Percentiles rank a stretch among this genome's conserved stretches.
phyloP scores from a whole-genome alignment of 441 rosid genomes.

The Brassica hybrid region DNA sequence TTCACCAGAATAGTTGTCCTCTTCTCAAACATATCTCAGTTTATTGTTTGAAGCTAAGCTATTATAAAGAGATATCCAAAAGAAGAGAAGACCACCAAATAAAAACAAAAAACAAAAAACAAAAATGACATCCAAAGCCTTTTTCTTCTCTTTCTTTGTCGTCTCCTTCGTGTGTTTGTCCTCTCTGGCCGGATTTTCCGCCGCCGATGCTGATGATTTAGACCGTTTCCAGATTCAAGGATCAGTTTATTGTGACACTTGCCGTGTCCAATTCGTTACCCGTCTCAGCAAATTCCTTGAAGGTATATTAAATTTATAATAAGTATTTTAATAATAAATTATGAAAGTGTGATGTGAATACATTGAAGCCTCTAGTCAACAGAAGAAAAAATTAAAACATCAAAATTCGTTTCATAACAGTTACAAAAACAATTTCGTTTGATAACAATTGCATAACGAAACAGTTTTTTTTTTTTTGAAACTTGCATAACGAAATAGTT shows the following conservation, averaged over 20 bases:
- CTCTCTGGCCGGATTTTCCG: slow-evolving; percentile 39
- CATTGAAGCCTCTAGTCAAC: neutral
- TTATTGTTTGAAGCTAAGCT: slow-evolving; percentile 10
- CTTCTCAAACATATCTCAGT: slow-evolving; percentile 36
- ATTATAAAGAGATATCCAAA: slow-evolving; percentile 19
- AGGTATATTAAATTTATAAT: slow-evolving; percentile 33
- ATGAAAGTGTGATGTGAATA: neutral
- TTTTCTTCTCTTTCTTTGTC: slow-evolving; percentile 41
- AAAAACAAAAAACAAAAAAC: slow-evolving; percentile 8
- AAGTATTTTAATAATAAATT: neutral
- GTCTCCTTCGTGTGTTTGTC: slow-evolving; percentile 51
- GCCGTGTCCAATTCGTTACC: slow-evolving; percentile 66
- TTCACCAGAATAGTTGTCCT: slow-evolving; percentile 37
- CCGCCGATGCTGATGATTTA: slow-evolving; percentile 36
- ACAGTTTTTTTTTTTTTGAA: neutral
- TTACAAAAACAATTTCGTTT: neutral
- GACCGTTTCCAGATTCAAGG: slow-evolving; percentile 54
- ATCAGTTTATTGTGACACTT: slow-evolving; percentile 64
- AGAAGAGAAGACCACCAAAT: slow-evolving; percentile 41
- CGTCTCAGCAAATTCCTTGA: slow-evolving; percentile 49
- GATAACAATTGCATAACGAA: neutral
- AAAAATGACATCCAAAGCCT: slow-evolving; percentile 45
- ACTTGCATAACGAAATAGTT: neutral
- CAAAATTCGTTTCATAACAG: neutral
- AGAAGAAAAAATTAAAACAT: neutral